These are phyloP conservation scores for Backusella liffmaniae DNA, from an alignment of 192 early-diverging fungal genomes.

Conservation along the genomic window DNA sequence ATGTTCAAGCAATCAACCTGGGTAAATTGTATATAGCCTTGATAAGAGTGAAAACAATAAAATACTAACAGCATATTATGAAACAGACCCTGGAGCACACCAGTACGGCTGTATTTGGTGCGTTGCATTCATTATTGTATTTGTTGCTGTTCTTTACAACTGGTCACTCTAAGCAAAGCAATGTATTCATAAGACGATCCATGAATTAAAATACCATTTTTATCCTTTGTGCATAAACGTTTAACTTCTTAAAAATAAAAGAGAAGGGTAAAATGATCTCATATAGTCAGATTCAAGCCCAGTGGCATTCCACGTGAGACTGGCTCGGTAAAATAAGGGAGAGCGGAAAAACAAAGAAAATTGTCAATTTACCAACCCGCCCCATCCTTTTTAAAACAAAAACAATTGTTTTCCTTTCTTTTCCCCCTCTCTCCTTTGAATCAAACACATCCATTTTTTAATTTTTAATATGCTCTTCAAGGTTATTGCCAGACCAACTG, in stretches of 20 bases:
- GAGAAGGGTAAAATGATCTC: not conserved
- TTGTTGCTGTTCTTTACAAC: not conserved
- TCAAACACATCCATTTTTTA: not conserved
- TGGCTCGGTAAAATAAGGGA: not conserved
- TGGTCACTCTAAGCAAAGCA: not conserved
- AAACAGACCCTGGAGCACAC: not conserved
- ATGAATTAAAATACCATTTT: not conserved
- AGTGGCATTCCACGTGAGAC: not conserved
- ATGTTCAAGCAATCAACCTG: not conserved
- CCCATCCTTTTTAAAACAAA: conserved; percentile 4
- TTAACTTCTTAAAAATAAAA: not conserved
- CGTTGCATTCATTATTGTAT: not conserved
- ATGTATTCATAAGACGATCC: too few relatives aligned
- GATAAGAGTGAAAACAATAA: not conserved
- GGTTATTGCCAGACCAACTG: conserved; percentile 22
- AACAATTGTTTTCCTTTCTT: conserved; percentile 1
- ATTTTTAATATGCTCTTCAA: conserved; percentile 23
- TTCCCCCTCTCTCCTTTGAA: not conserved
- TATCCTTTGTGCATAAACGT: not conserved
- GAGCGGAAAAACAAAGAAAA: not conserved
- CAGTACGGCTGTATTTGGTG: not conserved
- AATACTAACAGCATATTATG: not conserved
- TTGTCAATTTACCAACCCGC: not conserved
- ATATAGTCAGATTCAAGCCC: not conserved
- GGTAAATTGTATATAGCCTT: not conserved